These are phyloP conservation scores for Fusarium piperis DNA, from an alignment of 2,329 filamentous ascomycete species.

Conservation along the genomic window DNA sequence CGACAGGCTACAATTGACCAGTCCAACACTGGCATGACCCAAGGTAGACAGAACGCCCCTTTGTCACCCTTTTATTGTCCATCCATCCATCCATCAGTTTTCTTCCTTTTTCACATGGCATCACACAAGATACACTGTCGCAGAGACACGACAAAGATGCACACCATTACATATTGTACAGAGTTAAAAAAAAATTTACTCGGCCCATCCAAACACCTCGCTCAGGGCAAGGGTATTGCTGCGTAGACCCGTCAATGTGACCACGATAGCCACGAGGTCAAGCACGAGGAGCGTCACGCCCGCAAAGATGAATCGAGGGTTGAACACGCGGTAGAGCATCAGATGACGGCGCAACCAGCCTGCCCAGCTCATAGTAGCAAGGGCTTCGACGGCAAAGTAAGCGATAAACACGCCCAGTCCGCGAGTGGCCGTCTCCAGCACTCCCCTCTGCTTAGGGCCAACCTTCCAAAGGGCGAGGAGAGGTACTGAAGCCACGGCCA, in stretches of 20 bases:
- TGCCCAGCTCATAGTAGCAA: constrained; percentile 91
- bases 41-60: constrained; percentile 6
- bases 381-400: constrained; percentile 83
- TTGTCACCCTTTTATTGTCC: constrained; percentile 5
- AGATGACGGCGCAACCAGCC: constrained; percentile 88
- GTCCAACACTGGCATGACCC: constrained; percentile 1
- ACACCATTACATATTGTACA: constrained; percentile 25
- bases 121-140: constrained; percentile 1
- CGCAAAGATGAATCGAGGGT: constrained; percentile 88
- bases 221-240: constrained; percentile 81
- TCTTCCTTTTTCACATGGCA: not conserved
- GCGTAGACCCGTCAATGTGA: constrained; percentile 79
- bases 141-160: not conserved
- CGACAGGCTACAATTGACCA: constrained; percentile 15
- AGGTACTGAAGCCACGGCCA: constrained; percentile 82
- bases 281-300: constrained; percentile 77
- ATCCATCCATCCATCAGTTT: not conserved
- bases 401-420: constrained; percentile 79
- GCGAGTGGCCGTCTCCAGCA: constrained; percentile 76
- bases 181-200: constrained; percentile 45
- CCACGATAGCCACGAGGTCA: constrained; percentile 76
- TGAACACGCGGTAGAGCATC: constrained; percentile 96
- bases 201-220: constrained; percentile 87
- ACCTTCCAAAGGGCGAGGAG: constrained; percentile 90
- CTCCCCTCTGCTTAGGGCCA: constrained; percentile 74